Conservation (phyloP, 257 asterid genomes). For the Penstemon newberryi region DNA sequence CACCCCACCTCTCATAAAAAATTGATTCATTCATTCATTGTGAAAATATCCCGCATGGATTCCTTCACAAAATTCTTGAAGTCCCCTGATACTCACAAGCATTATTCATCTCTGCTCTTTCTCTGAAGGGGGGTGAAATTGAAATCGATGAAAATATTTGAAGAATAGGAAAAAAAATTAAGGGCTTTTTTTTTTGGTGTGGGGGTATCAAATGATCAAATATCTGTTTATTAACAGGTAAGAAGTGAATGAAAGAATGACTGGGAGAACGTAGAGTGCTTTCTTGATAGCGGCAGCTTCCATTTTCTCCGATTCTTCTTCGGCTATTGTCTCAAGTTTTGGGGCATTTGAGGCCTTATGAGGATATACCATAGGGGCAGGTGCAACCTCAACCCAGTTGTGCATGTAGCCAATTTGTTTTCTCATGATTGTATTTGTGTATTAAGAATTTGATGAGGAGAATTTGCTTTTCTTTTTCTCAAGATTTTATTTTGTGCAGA, state of each 20-base stretch:
- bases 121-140: background rate
- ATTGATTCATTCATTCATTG: background rate
- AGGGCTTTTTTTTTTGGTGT: slow-evolving; percentile 4
- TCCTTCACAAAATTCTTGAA: slow-evolving; percentile 18
- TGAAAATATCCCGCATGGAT: background rate
- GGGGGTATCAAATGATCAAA: slow-evolving; percentile 29
- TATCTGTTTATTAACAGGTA: slow-evolving; percentile 45
- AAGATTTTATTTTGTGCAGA: too few relatives aligned
- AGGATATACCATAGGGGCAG: slow-evolving; percentile 41
- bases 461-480: background rate
- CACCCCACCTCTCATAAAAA: slow-evolving; percentile 1
- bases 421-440: slow-evolving; percentile 30
- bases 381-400: slow-evolving; percentile 53
- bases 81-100: slow-evolving; percentile 7
- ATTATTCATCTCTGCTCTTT: background rate
- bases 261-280: slow-evolving; percentile 35
- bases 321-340: slow-evolving; percentile 50
- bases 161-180: slow-evolving; percentile 1
- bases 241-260: slow-evolving; percentile 37
- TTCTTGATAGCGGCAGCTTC: slow-evolving; percentile 25
- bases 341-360: slow-evolving; percentile 50
- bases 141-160: background rate
- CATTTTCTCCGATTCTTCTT: slow-evolving; percentile 45
- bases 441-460: too few relatives aligned
- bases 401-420: slow-evolving; percentile 39